phyloP scores from a whole-genome alignment of 345 rosid species.

The Aurinia saxatilis region DNA sequence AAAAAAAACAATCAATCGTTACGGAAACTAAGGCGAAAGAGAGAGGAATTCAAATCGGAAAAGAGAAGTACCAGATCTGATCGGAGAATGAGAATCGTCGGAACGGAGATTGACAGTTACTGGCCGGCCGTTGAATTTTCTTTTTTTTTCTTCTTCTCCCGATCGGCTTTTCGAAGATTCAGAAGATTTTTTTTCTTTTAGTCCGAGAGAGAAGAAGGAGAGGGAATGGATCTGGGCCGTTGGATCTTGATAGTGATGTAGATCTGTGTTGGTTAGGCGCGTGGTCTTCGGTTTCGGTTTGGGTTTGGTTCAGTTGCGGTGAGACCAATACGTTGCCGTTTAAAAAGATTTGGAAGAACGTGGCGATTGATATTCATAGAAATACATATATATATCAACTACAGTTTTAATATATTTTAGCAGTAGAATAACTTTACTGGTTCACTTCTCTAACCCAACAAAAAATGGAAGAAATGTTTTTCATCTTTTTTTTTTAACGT shows the following conservation, averaged over 20 bases:
- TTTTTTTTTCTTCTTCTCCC: background rate
- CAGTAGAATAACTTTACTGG: too few relatives aligned
- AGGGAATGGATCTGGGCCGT: slow-evolving; percentile 32
- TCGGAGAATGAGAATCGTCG: slow-evolving; percentile 18
- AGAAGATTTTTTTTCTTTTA: background rate
- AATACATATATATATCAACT: too few relatives aligned
- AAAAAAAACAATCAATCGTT: slow-evolving; percentile 8
- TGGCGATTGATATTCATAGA: too few relatives aligned
- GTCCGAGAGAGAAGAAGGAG: slow-evolving; percentile 6
- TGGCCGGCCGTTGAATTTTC: slow-evolving; percentile 40
- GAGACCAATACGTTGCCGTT: background rate
- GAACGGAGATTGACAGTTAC: too few relatives aligned
- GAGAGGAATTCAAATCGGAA: background rate
- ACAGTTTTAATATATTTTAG: too few relatives aligned
- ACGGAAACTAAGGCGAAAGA: background rate
- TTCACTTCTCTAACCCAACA: too few relatives aligned
- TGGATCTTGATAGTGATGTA: slow-evolving; percentile 11
- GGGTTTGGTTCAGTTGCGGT: background rate
- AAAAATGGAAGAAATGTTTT: too few relatives aligned
- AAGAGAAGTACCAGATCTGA: slow-evolving; percentile 36
- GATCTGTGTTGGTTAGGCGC: slow-evolving; percentile 16
- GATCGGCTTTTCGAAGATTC: slow-evolving; percentile 16
- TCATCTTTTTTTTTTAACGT: too few relatives aligned
- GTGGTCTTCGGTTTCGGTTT: slow-evolving; percentile 18
- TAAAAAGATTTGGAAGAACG: background rate